phyloP scores from a whole-genome alignment of 768 basidiomycete species.

The Amanita fuliginea region DNA sequence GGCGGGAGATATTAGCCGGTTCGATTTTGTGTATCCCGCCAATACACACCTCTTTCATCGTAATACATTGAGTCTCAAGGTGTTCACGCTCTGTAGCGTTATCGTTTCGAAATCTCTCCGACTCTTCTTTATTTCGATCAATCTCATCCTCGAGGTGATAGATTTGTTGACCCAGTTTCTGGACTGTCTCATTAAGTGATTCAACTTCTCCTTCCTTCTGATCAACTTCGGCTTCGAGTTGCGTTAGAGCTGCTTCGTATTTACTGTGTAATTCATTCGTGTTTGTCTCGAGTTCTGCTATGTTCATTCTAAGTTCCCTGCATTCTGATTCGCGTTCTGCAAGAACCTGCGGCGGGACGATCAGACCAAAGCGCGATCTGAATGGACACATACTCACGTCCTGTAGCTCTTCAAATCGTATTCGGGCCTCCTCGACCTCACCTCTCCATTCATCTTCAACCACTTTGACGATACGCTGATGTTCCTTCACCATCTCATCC shows the following conservation, averaged over 20 bases:
- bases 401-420: slow-evolving; percentile 68
- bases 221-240: slow-evolving; percentile 69
- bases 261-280: slow-evolving; percentile 61
- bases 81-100: slow-evolving; percentile 59
- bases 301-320: slow-evolving; percentile 59
- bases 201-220: slow-evolving; percentile 75
- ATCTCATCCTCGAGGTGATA: slow-evolving; percentile 83
- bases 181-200: slow-evolving; percentile 63
- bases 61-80: slow-evolving; percentile 51
- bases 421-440: slow-evolving; percentile 73
- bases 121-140: slow-evolving; percentile 65
- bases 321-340: slow-evolving; percentile 74
- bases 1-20: not conserved
- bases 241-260: slow-evolving; percentile 63
- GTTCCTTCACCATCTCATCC: slow-evolving; percentile 66
- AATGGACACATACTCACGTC: slow-evolving; percentile 36
- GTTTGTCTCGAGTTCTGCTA: slow-evolving; percentile 67
- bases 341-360: slow-evolving; percentile 36
- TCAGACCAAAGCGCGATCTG: slow-evolving; percentile 5
- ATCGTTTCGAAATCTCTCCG: slow-evolving; percentile 60
- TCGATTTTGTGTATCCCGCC: not conserved
- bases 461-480: slow-evolving; percentile 56
- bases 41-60: slow-evolving; percentile 67
- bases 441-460: slow-evolving; percentile 84
- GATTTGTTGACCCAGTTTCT: slow-evolving; percentile 70